These are phyloP conservation scores for Arthrocladium fulminans DNA, from an alignment of 2,329 filamentous ascomycete genomes.

Conservation along the genomic window DNA sequence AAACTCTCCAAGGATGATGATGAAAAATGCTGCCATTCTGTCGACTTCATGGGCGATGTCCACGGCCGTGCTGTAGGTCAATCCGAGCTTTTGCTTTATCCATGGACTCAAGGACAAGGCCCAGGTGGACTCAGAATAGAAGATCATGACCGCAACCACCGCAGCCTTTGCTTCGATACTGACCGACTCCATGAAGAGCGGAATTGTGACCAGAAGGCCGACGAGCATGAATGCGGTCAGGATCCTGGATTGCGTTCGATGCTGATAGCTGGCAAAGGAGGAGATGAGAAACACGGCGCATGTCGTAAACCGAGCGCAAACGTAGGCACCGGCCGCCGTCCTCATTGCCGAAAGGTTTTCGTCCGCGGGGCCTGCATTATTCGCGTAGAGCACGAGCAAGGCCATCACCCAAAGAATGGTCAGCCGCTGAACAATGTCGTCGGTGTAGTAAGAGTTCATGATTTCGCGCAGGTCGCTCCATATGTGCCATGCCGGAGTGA, in stretches of 20 bases:
- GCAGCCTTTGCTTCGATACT: slow-evolving; percentile 36
- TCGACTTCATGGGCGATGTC: slow-evolving; percentile 45
- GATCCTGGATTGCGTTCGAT: slow-evolving; percentile 39
- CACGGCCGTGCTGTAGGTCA: slow-evolving; percentile 41
- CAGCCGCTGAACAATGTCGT: slow-evolving; percentile 41
- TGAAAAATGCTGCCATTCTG: slow-evolving; percentile 44
- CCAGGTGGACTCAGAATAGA: slow-evolving; percentile 38
- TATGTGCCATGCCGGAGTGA: slow-evolving; percentile 43
- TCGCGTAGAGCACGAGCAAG: slow-evolving; percentile 40
- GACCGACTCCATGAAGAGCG: slow-evolving; percentile 37
- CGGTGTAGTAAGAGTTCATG: slow-evolving; percentile 47
- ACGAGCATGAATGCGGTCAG: slow-evolving; percentile 36
- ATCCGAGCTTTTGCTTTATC: slow-evolving; percentile 35
- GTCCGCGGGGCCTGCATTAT: slow-evolving; percentile 39
- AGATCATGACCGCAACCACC: slow-evolving; percentile 35
- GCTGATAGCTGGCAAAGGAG: slow-evolving; percentile 41
- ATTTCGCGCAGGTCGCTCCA: slow-evolving; percentile 44
- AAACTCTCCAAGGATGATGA: slow-evolving; percentile 46
- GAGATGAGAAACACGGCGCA: slow-evolving; percentile 33
- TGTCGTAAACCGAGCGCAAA: slow-evolving; percentile 37
- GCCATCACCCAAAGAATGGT: slow-evolving; percentile 46
- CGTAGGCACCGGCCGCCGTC: slow-evolving; percentile 39
- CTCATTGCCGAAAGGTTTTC: slow-evolving; percentile 39
- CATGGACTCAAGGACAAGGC: slow-evolving; percentile 38
- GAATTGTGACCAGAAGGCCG: slow-evolving; percentile 36